Conservation (phyloP, 192 early-diverging fungal species). For the Jimgerdemannia lactiflua region DNA sequence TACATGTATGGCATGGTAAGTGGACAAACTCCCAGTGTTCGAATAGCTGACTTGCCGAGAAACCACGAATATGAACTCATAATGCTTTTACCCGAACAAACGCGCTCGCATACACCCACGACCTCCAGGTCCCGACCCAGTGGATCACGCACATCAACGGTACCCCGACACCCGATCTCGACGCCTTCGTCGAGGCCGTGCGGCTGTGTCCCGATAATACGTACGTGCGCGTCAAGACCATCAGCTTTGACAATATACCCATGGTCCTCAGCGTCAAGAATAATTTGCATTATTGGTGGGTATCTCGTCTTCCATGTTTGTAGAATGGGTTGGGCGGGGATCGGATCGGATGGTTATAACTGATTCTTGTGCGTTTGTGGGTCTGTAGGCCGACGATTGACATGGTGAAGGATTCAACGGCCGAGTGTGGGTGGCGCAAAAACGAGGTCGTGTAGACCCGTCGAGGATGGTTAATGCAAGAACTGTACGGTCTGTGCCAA, state of each 20-base stretch:
- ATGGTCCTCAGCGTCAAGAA: constrained; percentile 71
- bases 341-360: not conserved
- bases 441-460: not conserved
- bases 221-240: constrained; percentile 72
- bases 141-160: constrained; percentile 76
- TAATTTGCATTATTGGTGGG: constrained; percentile 63
- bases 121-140: constrained; percentile 45
- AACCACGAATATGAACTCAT: no score
- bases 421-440: constrained; percentile 33
- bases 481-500: no score
- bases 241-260: constrained; percentile 76
- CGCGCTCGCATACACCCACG: not conserved
- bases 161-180: constrained; percentile 50
- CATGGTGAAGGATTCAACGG: constrained; percentile 26
- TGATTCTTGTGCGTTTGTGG: not conserved
- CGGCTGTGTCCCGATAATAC: constrained; percentile 53
- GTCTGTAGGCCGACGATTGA: constrained; percentile 13
- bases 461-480: not conserved
- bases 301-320: not conserved
- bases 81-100: not conserved
- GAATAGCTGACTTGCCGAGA: not conserved
- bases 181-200: constrained; percentile 60
- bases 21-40: constrained; percentile 9
- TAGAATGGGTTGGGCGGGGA: not conserved
- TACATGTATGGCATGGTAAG: constrained; percentile 57